Conservation (phyloP, 495 filamentous ascomycete genomes). For the Bathelium albidoporum region DNA sequence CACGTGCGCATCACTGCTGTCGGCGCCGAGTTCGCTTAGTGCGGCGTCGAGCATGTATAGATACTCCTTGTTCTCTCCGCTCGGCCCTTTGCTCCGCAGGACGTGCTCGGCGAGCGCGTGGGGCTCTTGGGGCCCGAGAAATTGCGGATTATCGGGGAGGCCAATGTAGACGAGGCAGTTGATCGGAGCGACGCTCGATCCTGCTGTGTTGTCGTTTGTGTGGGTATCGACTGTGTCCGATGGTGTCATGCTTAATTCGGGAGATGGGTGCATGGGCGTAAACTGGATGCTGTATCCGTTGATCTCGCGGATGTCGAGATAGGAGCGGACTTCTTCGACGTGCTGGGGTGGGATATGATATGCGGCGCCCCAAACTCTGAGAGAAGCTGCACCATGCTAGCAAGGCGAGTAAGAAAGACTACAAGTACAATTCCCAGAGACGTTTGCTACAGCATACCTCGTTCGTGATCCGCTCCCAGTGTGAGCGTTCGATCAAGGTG, state of each 20-base stretch:
- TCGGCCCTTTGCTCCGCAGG: slow-evolving; percentile 62
- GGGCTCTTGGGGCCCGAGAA: slow-evolving; percentile 71
- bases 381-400: slow-evolving; percentile 38
- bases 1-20: slow-evolving; percentile 79
- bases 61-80: slow-evolving; percentile 88
- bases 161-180: slow-evolving; percentile 84
- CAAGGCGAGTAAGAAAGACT: not conserved
- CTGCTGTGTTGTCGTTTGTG: not conserved
- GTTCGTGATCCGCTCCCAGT: slow-evolving; percentile 74
- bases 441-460: slow-evolving; percentile 27
- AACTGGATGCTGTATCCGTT: slow-evolving; percentile 91
- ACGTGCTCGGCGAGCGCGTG: slow-evolving; percentile 79
- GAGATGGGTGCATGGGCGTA: slow-evolving; percentile 45
- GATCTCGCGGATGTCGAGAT: slow-evolving; percentile 94
- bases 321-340: slow-evolving; percentile 72
- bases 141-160: slow-evolving; percentile 86
- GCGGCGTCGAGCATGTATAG: slow-evolving; percentile 71
- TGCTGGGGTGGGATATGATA: slow-evolving; percentile 72
- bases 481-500: slow-evolving; percentile 71
- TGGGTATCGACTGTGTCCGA: not conserved
- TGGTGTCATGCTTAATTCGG: not conserved
- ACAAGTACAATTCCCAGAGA: not conserved
- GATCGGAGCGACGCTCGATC: slow-evolving; percentile 26
- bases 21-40: slow-evolving; percentile 61
- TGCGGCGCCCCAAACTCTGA: slow-evolving; percentile 79